These are phyloP conservation scores for Cyberlindnera sargentensis DNA, from an alignment of 805 yeast species.

Conservation along the genomic window DNA sequence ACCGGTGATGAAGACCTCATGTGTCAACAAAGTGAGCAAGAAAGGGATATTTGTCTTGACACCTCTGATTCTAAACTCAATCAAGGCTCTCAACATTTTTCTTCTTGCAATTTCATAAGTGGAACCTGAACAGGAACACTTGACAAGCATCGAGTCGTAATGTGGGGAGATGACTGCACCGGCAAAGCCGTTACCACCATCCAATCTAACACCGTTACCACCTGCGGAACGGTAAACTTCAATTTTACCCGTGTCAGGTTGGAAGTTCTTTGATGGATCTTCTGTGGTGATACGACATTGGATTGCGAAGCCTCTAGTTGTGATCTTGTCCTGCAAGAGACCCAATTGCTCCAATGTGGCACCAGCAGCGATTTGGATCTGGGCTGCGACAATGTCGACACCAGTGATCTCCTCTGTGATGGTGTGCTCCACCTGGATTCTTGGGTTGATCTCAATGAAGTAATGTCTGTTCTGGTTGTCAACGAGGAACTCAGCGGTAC, in stretches of 20 bases:
- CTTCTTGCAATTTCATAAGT: slow-evolving; percentile 95
- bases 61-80: slow-evolving; percentile 98
- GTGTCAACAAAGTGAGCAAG: slow-evolving; percentile 82
- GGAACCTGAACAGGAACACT: slow-evolving; percentile 95
- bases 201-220: slow-evolving; percentile 98
- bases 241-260: slow-evolving; percentile 97
- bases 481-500: slow-evolving; percentile 96
- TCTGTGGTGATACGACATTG: slow-evolving; percentile 99
- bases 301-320: slow-evolving; percentile 95
- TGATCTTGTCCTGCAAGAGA: slow-evolving; percentile 86
- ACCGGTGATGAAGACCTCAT: slow-evolving; percentile 80
- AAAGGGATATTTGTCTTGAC: slow-evolving; percentile 98
- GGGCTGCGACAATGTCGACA: slow-evolving; percentile 95
- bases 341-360: slow-evolving; percentile 91
- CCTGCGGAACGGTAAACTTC: slow-evolving; percentile 98
- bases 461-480: slow-evolving; percentile 92
- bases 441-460: slow-evolving; percentile 96
- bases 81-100: slow-evolving; percentile 94
- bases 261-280: slow-evolving; percentile 94
- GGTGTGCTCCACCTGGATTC: slow-evolving; percentile 98
- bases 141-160: slow-evolving; percentile 96
- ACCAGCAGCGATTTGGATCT: slow-evolving; percentile 98
- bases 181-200: slow-evolving; percentile 97
- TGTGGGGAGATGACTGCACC: slow-evolving; percentile 96
- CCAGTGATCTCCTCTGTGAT: slow-evolving; percentile 99